phyloP scores from a whole-genome alignment of 495 filamentous ascomycete genomes.

The Neurospora africana region DNA sequence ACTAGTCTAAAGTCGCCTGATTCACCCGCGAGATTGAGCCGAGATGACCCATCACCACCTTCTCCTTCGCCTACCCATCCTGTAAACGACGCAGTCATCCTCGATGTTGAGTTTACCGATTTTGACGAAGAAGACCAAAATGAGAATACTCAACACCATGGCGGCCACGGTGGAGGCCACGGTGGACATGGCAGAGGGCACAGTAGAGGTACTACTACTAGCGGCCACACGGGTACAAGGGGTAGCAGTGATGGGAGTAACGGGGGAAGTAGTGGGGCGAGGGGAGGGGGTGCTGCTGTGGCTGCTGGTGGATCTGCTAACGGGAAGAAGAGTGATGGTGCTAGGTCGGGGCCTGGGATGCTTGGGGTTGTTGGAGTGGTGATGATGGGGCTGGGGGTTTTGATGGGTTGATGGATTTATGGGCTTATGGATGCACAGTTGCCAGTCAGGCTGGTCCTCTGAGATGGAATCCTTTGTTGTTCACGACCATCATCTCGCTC shows the following conservation, averaged over 20 bases:
- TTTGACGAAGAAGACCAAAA: neutral
- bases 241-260: neutral
- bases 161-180: neutral
- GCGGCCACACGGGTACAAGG: neutral
- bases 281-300: neutral
- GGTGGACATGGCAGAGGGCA: neutral
- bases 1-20: accelerated
- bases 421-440: neutral
- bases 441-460: neutral
- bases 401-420: neutral
- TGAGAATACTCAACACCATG: neutral
- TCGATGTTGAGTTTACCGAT: neutral
- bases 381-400: neutral
- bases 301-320: neutral
- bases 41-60: neutral
- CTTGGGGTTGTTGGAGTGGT: neutral
- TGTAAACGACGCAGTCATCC: neutral
- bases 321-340: neutral
- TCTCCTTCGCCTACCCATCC: neutral
- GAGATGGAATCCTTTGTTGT: neutral
- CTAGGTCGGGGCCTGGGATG: neutral
- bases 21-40: neutral
- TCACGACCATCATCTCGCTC: neutral
- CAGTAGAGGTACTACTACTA: neutral
- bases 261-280: neutral